These are phyloP conservation scores for Penicillium aurantiogriseum DNA, from an alignment of 2,329 filamentous ascomycete genomes.

Conservation along the genomic window DNA sequence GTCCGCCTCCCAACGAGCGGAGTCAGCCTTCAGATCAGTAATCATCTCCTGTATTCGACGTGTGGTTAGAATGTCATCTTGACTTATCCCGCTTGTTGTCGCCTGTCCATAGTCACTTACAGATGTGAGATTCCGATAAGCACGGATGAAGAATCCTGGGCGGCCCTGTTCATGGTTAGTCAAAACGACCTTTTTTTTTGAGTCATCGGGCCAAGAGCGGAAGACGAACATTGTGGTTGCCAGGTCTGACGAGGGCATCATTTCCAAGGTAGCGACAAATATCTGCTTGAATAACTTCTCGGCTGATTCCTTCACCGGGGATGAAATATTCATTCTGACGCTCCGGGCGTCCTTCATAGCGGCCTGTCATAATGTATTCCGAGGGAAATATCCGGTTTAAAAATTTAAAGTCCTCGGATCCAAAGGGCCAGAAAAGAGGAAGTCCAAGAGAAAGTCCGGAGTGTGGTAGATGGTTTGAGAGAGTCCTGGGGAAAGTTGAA, in stretches of 20 bases:
- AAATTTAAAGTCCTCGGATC: slow-evolving; percentile 25
- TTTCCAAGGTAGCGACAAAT: slow-evolving; percentile 82
- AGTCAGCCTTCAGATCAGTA: slow-evolving; percentile 54
- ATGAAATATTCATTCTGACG: slow-evolving; percentile 75
- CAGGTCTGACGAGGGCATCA: slow-evolving; percentile 74
- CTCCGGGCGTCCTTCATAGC: slow-evolving; percentile 35
- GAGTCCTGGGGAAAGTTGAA: slow-evolving; percentile 11
- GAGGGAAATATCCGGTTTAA: slow-evolving; percentile 27
- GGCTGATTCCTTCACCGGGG: slow-evolving; percentile 74
- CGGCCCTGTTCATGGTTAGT: slow-evolving; percentile 55
- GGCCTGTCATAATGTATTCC: slow-evolving; percentile 41
- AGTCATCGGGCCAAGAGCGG: slow-evolving; percentile 19
- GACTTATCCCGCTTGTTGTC: slow-evolving; percentile 5
- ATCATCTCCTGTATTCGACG: slow-evolving; percentile 52
- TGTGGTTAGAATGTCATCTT: slow-evolving; percentile 9
- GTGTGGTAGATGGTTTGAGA: slow-evolving; percentile 12
- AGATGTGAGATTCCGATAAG: slow-evolving; percentile 74
- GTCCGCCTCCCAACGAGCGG: slow-evolving; percentile 51
- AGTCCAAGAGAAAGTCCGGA: slow-evolving; percentile 21
- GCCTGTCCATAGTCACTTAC: slow-evolving; percentile 50
- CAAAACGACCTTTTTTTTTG: slow-evolving; percentile 7
- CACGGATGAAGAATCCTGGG: slow-evolving; percentile 73
- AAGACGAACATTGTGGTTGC: slow-evolving; percentile 66
- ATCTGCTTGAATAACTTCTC: slow-evolving; percentile 80
- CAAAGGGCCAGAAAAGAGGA: slow-evolving; percentile 29